Conservation (phyloP, 257 asterid species). For the Cinchona pubescens region DNA sequence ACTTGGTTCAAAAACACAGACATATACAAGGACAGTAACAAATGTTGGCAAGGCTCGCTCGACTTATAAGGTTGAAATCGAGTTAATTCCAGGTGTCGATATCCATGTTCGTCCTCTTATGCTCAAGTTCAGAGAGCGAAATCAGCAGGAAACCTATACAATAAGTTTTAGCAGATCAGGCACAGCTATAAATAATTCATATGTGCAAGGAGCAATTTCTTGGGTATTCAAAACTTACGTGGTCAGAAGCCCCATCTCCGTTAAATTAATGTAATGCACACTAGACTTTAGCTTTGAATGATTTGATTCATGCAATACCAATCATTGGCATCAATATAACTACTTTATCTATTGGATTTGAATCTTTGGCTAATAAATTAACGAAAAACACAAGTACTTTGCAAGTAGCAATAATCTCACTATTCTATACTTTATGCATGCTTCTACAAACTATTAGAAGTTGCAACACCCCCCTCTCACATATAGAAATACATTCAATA, state of each 20-base stretch:
- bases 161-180: too few species aligned
- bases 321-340: too few species aligned
- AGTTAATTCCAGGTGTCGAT: not conserved
- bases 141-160: constrained; percentile 16
- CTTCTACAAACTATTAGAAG: too few species aligned
- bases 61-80: not conserved
- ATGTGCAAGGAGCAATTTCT: constrained; percentile 9
- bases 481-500: too few species aligned
- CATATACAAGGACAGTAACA: constrained; percentile 16
- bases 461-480: too few species aligned
- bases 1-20: not conserved
- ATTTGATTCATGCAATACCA: too few species aligned
- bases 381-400: too few species aligned
- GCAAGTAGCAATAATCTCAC: too few species aligned
- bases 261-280: not conserved
- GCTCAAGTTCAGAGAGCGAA: constrained; percentile 3
- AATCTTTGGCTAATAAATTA: too few species aligned
- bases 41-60: constrained; percentile 23
- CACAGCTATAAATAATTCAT: not conserved
- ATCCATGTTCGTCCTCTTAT: not conserved
- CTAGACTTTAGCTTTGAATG: too few species aligned
- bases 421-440: too few species aligned
- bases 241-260: constrained; percentile 13
- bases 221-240: not conserved
- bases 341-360: too few species aligned